phyloP scores from a whole-genome alignment of 306 rosid species.

The Fragaria iinumae region DNA sequence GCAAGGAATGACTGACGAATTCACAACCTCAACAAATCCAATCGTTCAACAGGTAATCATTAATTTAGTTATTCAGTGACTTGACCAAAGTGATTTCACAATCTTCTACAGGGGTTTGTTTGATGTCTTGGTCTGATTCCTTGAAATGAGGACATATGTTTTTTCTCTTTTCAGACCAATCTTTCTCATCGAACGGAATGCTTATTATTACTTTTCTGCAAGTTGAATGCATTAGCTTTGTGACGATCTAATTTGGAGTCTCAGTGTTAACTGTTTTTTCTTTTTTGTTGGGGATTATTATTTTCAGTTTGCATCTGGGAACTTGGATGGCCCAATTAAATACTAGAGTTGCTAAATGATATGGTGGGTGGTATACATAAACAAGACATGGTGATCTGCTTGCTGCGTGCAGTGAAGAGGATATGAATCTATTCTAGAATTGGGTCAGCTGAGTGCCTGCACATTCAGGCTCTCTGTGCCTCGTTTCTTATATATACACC shows the following conservation, averaged over 20 bases:
- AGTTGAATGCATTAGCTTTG: neutral
- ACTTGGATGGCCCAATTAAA: constrained; percentile 90
- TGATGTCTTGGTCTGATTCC: too few species aligned
- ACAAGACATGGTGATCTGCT: constrained; percentile 15
- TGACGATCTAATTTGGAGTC: neutral
- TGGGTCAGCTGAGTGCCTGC: constrained; percentile 17
- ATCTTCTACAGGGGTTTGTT: too few species aligned
- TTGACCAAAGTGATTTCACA: too few species aligned
- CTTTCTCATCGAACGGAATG: neutral
- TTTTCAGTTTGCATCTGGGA: constrained; percentile 95
- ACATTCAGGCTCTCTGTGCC: constrained; percentile 21
- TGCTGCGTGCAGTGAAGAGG: constrained; percentile 27
- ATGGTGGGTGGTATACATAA: constrained; percentile 6
- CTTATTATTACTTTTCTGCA: neutral
- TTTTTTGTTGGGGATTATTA: neutral
- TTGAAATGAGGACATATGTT: too few species aligned
- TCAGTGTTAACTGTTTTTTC: neutral
- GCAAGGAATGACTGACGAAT: constrained; percentile 97
- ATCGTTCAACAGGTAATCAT: constrained; percentile 81
- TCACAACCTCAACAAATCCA: constrained; percentile 76
- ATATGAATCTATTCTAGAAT: constrained; percentile 15
- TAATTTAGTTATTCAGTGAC: neutral
- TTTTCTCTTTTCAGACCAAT: neutral
- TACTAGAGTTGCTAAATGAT: constrained; percentile 43
- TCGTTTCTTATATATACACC: neutral